Evolutionary conservation across 1,284 basidiomycete genomes (phyloP).

Genomic region (Pisolithus thermaeus): DNA sequence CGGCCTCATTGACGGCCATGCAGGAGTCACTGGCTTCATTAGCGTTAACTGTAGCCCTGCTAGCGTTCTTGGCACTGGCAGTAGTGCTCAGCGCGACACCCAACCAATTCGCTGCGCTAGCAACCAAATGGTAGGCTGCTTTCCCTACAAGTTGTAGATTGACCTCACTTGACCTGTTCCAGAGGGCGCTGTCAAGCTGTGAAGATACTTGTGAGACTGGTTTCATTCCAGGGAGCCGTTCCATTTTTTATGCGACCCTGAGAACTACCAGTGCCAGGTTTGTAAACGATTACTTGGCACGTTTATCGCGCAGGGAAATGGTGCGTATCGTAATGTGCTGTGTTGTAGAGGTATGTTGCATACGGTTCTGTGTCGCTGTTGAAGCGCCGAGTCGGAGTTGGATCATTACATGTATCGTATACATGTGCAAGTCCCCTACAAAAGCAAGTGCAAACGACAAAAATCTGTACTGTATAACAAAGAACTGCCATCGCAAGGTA

Average conservation of each 20-base stretch:
- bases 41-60: slow-evolving; percentile 3
- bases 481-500: neutral
- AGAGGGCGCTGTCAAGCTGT: slow-evolving; percentile 23
- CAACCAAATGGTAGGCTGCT: slow-evolving; percentile 12
- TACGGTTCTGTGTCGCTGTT: neutral
- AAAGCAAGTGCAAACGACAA: neutral
- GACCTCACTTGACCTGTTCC: neutral
- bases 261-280: no score
- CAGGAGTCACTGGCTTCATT: slow-evolving; percentile 3
- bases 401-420: neutral
- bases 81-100: slow-evolving; percentile 11
- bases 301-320: no score
- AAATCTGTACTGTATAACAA: neutral
- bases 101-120: slow-evolving; percentile 26
- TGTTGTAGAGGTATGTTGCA: neutral
- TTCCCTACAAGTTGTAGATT: accelerated
- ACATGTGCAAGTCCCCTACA: neutral
- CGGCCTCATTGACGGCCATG: neutral
- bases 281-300: no score
- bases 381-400: neutral
- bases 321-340: no score
- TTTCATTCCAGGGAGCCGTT: neutral
- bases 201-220: neutral
- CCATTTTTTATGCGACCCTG: no score
- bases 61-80: neutral